Conservation (phyloP, 208 protist species). For the Trypanosoma grayi region DNA sequence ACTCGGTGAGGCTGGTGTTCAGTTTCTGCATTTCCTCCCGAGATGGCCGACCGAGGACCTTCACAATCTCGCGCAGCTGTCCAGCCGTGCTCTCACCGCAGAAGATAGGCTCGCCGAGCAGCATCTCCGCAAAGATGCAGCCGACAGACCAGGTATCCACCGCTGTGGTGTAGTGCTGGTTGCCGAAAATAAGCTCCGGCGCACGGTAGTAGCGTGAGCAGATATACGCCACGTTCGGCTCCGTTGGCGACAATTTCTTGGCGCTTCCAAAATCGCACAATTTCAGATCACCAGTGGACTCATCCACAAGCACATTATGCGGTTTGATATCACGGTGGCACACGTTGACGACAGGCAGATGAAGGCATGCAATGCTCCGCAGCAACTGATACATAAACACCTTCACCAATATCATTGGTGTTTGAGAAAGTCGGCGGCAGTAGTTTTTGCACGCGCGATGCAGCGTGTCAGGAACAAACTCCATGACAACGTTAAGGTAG, state of each 20-base stretch:
- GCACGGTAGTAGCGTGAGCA: conserved; percentile 99
- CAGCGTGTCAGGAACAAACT: conserved; percentile 99
- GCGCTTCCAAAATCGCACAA: conserved; percentile 99
- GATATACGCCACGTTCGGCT: conserved; percentile 99
- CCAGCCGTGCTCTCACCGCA: conserved; percentile 98
- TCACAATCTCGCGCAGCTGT: conserved; percentile 97
- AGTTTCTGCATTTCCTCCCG: conserved; percentile 70
- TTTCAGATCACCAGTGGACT: conserved; percentile 92
- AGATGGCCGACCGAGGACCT: conserved; percentile 95
- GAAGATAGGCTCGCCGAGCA: conserved; percentile 99
- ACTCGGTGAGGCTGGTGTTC: conserved; percentile 45
- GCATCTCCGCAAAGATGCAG: conserved; percentile 99
- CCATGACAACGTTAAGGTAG: conserved; percentile 99
- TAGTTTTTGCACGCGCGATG: conserved; percentile 95
- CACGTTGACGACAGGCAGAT: conserved; percentile 86
- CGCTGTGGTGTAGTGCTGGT: conserved; percentile 98
- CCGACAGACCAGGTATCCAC: conserved; percentile 99
- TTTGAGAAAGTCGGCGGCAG: conserved; percentile 79
- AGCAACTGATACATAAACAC: conserved; percentile 87
- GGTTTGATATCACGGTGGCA: conserved; percentile 99
- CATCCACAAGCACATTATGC: conserved; percentile 99
- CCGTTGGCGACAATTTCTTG: conserved; percentile 97
- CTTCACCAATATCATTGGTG: conserved; percentile 77
- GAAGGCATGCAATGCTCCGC: conserved; percentile 95
- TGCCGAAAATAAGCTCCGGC: conserved; percentile 98